Evolutionary conservation across 495 filamentous ascomycete genomes (phyloP), one percentile per base, ranked within the genome.

Genomic region (Penicillium soppii): DNA sequence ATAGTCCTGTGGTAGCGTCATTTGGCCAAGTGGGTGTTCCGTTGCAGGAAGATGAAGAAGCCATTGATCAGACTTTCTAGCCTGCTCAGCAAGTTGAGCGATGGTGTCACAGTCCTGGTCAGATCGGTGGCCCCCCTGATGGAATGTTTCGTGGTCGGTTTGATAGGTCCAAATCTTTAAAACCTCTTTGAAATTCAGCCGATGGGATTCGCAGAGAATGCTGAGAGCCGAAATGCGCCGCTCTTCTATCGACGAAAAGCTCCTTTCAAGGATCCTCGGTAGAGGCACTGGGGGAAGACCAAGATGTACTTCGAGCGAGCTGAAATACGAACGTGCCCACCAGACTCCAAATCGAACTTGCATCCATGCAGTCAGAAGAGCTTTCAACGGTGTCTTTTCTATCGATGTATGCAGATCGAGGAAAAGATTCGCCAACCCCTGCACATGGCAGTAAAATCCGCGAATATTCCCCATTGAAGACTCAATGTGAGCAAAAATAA

Each of bases 141-240:
- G 32, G 32, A 5, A 8, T 15, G 15, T 13, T 36, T 50, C 13
- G 23, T 12, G 8, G n/a, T 21, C 23, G 25, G 33, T 13, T 32
- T 46, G 27, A 23, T 12, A 15, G 2, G 20, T 33, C 59, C 59
- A 68, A 54, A 62, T 23, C 25, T 47, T 32, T 2, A 68, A 44
- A 1, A 57, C 21, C 2, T 23, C 27, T 12, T 42, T 40, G 8
- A 48, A 51, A 43, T 64, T 68, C 5, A 66, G 30, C 29, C 60
- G 53, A 57, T 68, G 59, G 3, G 65, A 66, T 50, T 66, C 65
- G 26, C 65, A 68, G 45, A 68, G 49, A 9, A 66, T 66, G 27
- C 57, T 58, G 7, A 68, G n/a, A 15, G 54, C 52, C 13, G 9
- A n/a, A 22, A 58, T 54, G 2, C 59, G 57, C 20, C 54, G 47